Evolutionary conservation across 805 yeast genomes (phyloP).

Genomic region (Wickerhamomyces silvicola): DNA sequence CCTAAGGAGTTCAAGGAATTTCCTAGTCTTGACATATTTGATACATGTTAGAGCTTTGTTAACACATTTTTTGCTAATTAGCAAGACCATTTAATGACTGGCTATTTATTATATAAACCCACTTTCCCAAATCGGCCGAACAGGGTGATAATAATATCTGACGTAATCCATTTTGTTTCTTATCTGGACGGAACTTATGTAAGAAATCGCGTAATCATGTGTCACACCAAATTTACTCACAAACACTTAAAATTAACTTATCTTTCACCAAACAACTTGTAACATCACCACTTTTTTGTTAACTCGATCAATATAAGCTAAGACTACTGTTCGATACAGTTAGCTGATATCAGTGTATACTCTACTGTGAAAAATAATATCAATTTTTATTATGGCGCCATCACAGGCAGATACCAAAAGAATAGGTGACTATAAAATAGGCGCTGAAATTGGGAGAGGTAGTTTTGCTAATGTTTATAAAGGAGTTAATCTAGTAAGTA

Average conservation of each 20-base stretch:
- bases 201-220: no score
- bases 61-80: background rate
- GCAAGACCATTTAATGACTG: background rate
- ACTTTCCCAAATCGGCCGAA: background rate
- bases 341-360: no score
- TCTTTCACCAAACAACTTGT: no score
- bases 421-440: slow-evolving; percentile 21
- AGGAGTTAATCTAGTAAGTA: slow-evolving; percentile 47
- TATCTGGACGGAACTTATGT: background rate
- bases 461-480: slow-evolving; percentile 94
- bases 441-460: slow-evolving; percentile 81
- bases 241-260: no score
- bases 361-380: no score
- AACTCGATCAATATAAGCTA: no score
- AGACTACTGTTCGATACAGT: no score
- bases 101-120: no score
- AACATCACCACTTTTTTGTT: no score
- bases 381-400: no score
- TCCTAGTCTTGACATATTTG: slow-evolving; percentile 6
- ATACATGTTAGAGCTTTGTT: background rate
- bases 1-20: slow-evolving; percentile 36
- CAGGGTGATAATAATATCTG: background rate
- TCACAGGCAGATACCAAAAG: no score
- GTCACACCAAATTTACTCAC: no score
- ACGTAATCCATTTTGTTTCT: background rate